phyloP scores from a whole-genome alignment of 2,329 filamentous ascomycete species.

The Hypoxylon sp. region DNA sequence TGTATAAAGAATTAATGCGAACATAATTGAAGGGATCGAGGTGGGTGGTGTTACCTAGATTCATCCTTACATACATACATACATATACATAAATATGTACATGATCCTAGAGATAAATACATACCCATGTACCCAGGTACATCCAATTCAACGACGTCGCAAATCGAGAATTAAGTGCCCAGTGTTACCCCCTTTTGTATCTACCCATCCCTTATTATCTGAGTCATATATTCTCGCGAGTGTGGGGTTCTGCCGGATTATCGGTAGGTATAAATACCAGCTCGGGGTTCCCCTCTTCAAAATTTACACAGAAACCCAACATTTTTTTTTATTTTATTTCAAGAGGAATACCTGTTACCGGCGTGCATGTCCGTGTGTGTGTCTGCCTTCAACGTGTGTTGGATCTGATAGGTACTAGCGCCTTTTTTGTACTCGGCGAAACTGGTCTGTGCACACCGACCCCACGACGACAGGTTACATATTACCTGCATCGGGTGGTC shows the following conservation, averaged over 20 bases:
- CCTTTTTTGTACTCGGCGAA: constrained; percentile 35
- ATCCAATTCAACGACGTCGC: not conserved
- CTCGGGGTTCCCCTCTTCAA: constrained; percentile 42
- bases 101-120: constrained; percentile 11
- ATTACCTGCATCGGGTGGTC: constrained; percentile 18
- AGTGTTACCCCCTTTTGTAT: not conserved
- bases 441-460: constrained; percentile 28
- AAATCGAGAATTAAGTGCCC: not conserved
- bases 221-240: constrained; percentile 41
- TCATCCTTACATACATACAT: not conserved
- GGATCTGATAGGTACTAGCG: constrained; percentile 45
- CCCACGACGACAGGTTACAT: constrained; percentile 12
- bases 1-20: constrained; percentile 18
- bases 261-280: constrained; percentile 57
- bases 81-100: not conserved
- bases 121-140: constrained; percentile 3
- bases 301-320: constrained; percentile 26
- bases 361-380: constrained; percentile 23
- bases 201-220: constrained; percentile 26
- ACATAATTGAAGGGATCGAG: not conserved
- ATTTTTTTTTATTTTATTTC: constrained; percentile 37
- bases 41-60: not conserved
- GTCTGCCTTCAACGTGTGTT: constrained; percentile 39
- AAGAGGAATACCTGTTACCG: constrained; percentile 42
- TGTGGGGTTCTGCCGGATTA: constrained; percentile 30